Evolutionary conservation across 208 protist genomes (phyloP), one percentile per base, ranked within the genome.

Genomic region (Crithidia fasciculata): DNA sequence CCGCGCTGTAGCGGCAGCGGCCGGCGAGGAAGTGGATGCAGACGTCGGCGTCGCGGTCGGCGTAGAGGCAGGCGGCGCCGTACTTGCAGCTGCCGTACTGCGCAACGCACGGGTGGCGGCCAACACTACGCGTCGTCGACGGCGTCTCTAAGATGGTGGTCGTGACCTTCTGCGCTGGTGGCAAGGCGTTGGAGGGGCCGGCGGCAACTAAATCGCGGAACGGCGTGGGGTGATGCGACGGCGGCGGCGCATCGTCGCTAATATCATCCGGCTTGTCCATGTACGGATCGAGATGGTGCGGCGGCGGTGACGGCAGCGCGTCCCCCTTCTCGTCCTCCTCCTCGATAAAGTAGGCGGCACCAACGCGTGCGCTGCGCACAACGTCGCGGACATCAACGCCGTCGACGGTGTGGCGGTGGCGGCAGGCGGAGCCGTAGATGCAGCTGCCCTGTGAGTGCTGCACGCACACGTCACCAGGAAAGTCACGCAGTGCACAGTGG

Each of bases 51-150:
- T 88, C 85, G 50, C 82, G 80, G 61, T 92, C 80, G 13, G 74
- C 69, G 75, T 93, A 77, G 12, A 74, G 50, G 75, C 91, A 95
- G 18, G 72, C 41, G 19, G 83, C 77, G 18, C 88, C 90, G 72
- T 74, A 95, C 74, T 82, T 89, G 72, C 91, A 95, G 54, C 56
- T 79, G 66, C 91, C 91, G 67, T 78, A 88, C 78, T 95, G 91
- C 12, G 69, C 74, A 3, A 95, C 41, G 62, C 91, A 95, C 12
- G 91, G 91, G 68, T 95, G 91, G 36, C 81, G 78, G 18, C 50
- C 68, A 10, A 37, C 41, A 28, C 28, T 28, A 28, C 28, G 28
- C 28, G 28, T 28, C 28, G 28, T 1, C 28, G 28, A 28, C 28
- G 28, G 28, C 28, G 28, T 28, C 28, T 28, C 28, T 28, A 28